Evolutionary conservation across 2,329 filamentous ascomycete species (phyloP).

Genomic region (Teratosphaeria nubilosa): DNA sequence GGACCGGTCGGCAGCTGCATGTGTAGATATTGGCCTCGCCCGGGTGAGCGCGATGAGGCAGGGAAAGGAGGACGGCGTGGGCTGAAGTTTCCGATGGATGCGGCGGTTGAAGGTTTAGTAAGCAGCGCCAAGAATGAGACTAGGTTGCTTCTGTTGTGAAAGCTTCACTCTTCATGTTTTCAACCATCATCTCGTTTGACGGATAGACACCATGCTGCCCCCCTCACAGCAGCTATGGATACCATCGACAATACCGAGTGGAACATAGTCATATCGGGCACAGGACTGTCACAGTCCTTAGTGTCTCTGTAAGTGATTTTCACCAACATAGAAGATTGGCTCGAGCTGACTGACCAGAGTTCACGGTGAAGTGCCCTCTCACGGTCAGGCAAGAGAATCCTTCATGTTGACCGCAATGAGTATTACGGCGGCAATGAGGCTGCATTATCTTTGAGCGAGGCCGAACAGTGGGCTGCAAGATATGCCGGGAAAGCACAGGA

Average conservation of each 20-base stretch:
- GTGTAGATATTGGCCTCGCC: conserved; percentile 10
- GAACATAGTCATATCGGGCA: conserved; percentile 45
- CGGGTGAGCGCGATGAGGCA: conserved; percentile 22
- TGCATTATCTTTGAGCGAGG: conserved; percentile 73
- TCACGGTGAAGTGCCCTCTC: conserved; percentile 68
- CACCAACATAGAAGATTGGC: conserved; percentile 4
- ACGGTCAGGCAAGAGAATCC: conserved; percentile 78
- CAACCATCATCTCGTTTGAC: neutral
- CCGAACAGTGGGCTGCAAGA: conserved; percentile 58
- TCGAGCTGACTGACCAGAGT: conserved; percentile 57
- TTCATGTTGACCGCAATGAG: conserved; percentile 78
- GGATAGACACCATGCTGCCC: neutral
- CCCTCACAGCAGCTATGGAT: conserved; percentile 28
- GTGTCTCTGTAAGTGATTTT: conserved; percentile 40
- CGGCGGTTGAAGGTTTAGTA: neutral
- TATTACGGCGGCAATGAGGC: conserved; percentile 85
- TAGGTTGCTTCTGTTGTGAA: neutral
- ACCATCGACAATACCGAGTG: conserved; percentile 40
- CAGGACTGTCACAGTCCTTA: conserved; percentile 43
- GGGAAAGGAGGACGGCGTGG: conserved; percentile 7
- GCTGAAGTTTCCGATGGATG: conserved; percentile 4
- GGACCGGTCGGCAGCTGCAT: conserved; percentile 15
- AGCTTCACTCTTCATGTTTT: neutral
- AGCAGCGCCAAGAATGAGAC: neutral
- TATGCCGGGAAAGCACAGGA: conserved; percentile 8